Percentiles rank a stretch among this genome's conserved stretches.
Conservation (phyloP, 2,329 filamentous ascomycete species). For the Fusarium tanahbumbuense region DNA sequence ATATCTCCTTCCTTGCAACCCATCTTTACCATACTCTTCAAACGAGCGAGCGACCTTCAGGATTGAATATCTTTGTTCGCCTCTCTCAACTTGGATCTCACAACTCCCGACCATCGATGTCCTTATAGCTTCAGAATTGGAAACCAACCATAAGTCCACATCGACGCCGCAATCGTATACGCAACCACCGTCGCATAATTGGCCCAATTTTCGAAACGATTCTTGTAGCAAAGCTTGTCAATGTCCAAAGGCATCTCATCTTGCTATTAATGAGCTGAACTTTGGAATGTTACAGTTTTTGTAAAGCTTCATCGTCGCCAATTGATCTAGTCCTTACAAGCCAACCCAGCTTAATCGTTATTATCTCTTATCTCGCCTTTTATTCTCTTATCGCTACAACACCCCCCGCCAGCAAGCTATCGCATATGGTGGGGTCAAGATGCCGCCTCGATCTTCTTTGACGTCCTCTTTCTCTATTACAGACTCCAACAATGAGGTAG, state of each 20-base stretch:
- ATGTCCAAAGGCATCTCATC: slow-evolving; percentile 42
- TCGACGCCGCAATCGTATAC: slow-evolving; percentile 41
- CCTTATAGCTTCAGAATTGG: slow-evolving; percentile 10
- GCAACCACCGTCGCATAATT: slow-evolving; percentile 37
- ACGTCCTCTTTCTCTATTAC: slow-evolving; percentile 93
- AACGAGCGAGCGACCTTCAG: slow-evolving; percentile 14
- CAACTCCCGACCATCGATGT: slow-evolving; percentile 15
- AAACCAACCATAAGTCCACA: slow-evolving; percentile 18
- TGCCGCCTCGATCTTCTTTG: slow-evolving; percentile 89
- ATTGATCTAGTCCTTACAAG: slow-evolving; percentile 47
- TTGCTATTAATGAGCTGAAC: slow-evolving; percentile 35
- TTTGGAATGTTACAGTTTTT: slow-evolving; percentile 45
- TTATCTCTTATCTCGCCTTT: slow-evolving; percentile 31
- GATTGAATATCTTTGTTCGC: slow-evolving; percentile 21
- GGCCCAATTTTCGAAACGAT: slow-evolving; percentile 42
- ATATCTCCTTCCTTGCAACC: slow-evolving; percentile 33
- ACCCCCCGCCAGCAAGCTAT: slow-evolving; percentile 43
- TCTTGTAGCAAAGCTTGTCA: slow-evolving; percentile 43
- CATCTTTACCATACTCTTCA: slow-evolving; percentile 25
- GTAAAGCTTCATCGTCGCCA: slow-evolving; percentile 42
- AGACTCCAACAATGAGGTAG: slow-evolving; percentile 94
- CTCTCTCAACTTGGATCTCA: slow-evolving; percentile 17
- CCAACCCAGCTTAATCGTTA: slow-evolving; percentile 29
- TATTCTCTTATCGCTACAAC: slow-evolving; percentile 37
- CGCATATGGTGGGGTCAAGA: slow-evolving; percentile 72